phyloP scores from a whole-genome alignment of 2,329 filamentous ascomycete species.

The Talaromyces sp. region DNA sequence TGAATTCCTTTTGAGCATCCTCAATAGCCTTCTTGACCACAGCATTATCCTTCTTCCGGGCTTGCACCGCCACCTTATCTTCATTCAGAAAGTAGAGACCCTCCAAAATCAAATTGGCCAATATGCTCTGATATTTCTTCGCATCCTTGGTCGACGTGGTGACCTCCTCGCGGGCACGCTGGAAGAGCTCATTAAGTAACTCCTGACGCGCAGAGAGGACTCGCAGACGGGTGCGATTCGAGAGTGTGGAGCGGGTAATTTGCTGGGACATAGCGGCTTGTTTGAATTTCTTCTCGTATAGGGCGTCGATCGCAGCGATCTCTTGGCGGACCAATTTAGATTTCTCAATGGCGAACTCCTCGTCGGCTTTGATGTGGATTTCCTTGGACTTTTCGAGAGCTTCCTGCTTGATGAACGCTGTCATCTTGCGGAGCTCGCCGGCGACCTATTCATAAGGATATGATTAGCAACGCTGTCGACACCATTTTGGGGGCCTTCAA shows the following conservation, averaged over 20 bases:
- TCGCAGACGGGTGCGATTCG: constrained; percentile 92
- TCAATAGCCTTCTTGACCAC: constrained; percentile 73
- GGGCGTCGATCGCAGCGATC: constrained; percentile 82
- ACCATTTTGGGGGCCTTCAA: background rate
- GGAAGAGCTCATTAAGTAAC: constrained; percentile 85
- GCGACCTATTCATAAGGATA: constrained; percentile 65
- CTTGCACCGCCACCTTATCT: constrained; percentile 69
- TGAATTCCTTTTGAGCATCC: constrained; percentile 76
- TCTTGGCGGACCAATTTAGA: constrained; percentile 97
- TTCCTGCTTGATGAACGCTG: constrained; percentile 98
- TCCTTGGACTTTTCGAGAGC: constrained; percentile 94
- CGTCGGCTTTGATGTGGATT: constrained; percentile 96
- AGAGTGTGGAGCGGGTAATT: constrained; percentile 91
- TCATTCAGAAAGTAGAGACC: constrained; percentile 86
- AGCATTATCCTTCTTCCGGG: constrained; percentile 74
- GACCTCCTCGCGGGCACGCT: constrained; percentile 71
- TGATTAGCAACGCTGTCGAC: constrained; percentile 15
- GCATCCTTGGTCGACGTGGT: constrained; percentile 56
- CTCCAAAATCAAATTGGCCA: constrained; percentile 82
- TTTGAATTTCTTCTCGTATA: constrained; percentile 99
- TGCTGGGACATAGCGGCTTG: constrained; percentile 97
- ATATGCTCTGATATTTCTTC: constrained; percentile 67
- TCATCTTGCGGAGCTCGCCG: constrained; percentile 99
- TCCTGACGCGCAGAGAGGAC: constrained; percentile 85
- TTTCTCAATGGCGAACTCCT: constrained; percentile 99